Conservation (phyloP, 305 asterid species). For the Rubia balearica region DNA sequence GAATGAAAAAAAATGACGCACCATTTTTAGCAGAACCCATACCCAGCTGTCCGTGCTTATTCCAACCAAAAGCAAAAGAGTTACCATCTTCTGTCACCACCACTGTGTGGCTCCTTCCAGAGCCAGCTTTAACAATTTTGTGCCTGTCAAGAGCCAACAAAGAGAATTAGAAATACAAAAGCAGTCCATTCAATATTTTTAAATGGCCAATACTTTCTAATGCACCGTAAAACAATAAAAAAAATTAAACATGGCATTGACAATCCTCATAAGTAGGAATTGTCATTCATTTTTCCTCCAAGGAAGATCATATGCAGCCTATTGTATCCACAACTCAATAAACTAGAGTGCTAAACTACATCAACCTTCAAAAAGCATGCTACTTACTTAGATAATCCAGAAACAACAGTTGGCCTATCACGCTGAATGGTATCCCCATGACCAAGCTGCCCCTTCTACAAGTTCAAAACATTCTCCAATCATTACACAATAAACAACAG, state of each 20-base stretch:
- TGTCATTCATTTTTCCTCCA: neutral
- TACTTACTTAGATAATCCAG: slow-evolving; percentile 67
- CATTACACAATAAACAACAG: slow-evolving; percentile 6
- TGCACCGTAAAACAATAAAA: neutral
- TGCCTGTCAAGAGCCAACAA: slow-evolving; percentile 38
- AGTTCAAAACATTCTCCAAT: slow-evolving; percentile 8
- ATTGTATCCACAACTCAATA: neutral
- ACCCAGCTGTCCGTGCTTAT: slow-evolving; percentile 91
- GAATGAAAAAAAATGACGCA: slow-evolving; percentile 18
- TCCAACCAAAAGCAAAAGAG: slow-evolving; percentile 90
- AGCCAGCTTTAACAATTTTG: slow-evolving; percentile 59
- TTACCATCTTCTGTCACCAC: slow-evolving; percentile 71
- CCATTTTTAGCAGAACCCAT: slow-evolving; percentile 75
- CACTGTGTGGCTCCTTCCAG: slow-evolving; percentile 86
- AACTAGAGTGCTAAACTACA: neutral
- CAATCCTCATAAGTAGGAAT: neutral
- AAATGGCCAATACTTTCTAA: neutral
- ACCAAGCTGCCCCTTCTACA: slow-evolving; percentile 97
- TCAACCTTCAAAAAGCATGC: neutral
- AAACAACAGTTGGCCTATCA: slow-evolving; percentile 78
- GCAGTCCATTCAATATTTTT: neutral
- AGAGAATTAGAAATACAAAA: slow-evolving; percentile 13
- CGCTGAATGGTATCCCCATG: slow-evolving; percentile 85
- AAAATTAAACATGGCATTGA: neutral
- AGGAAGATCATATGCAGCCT: neutral